Base-by-base conservation (phyloP, 2,329 filamentous ascomycete genomes). In the Alternaria consortialis region DNA sequence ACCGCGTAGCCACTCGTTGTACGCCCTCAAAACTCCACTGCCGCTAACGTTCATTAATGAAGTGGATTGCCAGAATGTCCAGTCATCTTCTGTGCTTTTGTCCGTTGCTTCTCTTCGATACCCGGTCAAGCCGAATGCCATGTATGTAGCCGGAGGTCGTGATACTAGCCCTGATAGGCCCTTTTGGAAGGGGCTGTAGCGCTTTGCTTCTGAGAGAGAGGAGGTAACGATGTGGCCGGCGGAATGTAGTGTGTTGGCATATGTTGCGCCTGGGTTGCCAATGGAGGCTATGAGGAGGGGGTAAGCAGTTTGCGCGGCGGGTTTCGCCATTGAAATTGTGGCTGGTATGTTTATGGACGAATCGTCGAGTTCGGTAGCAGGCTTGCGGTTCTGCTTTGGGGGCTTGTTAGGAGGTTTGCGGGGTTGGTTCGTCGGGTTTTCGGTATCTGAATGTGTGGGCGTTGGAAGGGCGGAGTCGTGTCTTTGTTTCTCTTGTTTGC, bases 11-110 rank as follows among this genome's bases (percentile, higher is more conserved):
- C 61, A 88, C n/a, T 86, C 81, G 40, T 83, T 84, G 83, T 90
- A 93, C 2, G 90, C 88, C 3, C 83, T 83, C 4, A 86, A 82
- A 0, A 97, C 86, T 61, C 89, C 91, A 0, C 85, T 83, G 0
- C 95, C 95, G 2, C 89, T 92, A 5, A 90, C 81, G 76, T 98
- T 99, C 95, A 99, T 98, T 34, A 90, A 80, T 0, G 87, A 87
- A 0, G 90, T 88, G 32, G 89, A 93, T 76, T 95, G 90, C 79
- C 92, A 88, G 15, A 96, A 83, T 2, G 87, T 90, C 86, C 79
- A 84, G 70, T 80, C 70, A 67, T 80, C 72, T 36, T 76, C 74
- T 7, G 71, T 52, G 5, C 64, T 46, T 23, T 59, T 53, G 7
- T 56, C 42, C 36, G 50, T 52, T 31, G 57, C 23, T 17, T 59